These are phyloP conservation scores for Solanum chiquidenum DNA, from an alignment of 257 asterid species.

Conservation along the genomic window DNA sequence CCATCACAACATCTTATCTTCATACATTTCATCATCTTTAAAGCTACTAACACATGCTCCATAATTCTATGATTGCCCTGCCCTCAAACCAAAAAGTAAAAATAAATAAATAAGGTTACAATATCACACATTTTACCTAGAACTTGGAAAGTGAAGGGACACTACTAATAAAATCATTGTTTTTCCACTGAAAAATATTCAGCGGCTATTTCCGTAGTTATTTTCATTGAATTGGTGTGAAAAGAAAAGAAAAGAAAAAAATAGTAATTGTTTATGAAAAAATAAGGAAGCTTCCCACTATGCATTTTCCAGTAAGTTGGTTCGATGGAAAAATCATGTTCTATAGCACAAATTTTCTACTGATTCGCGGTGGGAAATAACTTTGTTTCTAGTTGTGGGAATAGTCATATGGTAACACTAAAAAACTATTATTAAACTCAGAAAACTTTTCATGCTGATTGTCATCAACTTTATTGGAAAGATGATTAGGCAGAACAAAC, in stretches of 20 bases:
- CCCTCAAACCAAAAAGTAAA: conserved; percentile 1
- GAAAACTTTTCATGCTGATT: conserved; percentile 5
- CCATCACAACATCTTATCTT: conserved; percentile 36
- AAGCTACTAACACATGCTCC: conserved; percentile 30
- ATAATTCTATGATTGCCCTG: conserved; percentile 29
- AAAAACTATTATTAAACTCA: conserved; percentile 1
- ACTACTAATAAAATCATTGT: background rate
- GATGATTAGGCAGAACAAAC: conserved; percentile 24
- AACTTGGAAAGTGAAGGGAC: conserved; percentile 11
- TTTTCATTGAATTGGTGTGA: background rate
- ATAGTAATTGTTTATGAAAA: background rate
- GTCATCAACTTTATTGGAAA: conserved; percentile 10
- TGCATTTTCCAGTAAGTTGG: background rate
- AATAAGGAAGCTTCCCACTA: background rate
- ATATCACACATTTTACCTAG: conserved; percentile 17
- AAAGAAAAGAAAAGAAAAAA: background rate
- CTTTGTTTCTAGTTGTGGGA: background rate
- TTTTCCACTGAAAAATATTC: background rate
- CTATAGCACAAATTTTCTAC: background rate
- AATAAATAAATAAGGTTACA: conserved; percentile 5
- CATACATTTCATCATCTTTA: conserved; percentile 25
- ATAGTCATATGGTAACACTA: conserved; percentile 6
- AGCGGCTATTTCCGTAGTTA: accelerated
- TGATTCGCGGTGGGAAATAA: background rate
- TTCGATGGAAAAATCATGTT: background rate